Evolutionary conservation across 2,329 filamentous ascomycete genomes (phyloP), one percentile per base, ranked within the genome.

Genomic region (Dactylellina parvicollis): DNA sequence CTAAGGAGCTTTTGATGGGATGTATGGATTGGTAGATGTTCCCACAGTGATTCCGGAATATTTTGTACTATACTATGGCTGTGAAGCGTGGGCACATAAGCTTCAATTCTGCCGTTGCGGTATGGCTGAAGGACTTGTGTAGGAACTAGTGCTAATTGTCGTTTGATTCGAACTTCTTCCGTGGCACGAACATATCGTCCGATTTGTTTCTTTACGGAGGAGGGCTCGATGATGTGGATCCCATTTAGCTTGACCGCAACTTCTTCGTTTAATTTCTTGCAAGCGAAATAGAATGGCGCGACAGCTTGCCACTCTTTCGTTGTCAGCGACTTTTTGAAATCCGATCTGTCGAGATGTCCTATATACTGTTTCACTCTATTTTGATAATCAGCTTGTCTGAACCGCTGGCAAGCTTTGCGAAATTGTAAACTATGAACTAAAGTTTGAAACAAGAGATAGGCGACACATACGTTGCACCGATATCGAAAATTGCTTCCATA

Each of bases 401-500:
- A 20, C 26, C 10, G 36, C 55, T 32, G 9, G 34, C 52, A n/a
- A n/a, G n/a, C n/a, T n/a, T n/a, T n/a, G n/a, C n/a, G n/a, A n/a
- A n/a, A n/a, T n/a, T n/a, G n/a, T n/a, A n/a, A n/a, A n/a, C n/a
- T n/a, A n/a, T n/a, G n/a, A n/a, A n/a, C n/a, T n/a, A n/a, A n/a
- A n/a, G n/a, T n/a, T n/a, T n/a, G n/a, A n/a, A n/a, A n/a, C n/a
- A n/a, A 14, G 16, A 22, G 20, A 38, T 18, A 16, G n/a, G 28
- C 7, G 5, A n/a, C 14, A 64, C 36, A 20, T 20, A 55, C 59
- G 36, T 64, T 36, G 59, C 59, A 26, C 47, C 47, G 12, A 55
- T 24, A 7, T 36, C 26, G 49, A 64, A 64, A 22, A 55, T 46
- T 2, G 26, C 8, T 46, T 46, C 46, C 59, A 64, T 64, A 3